Evolutionary conservation across 139 green algal genomes (phyloP).

Genomic region (Spirogloea muscicola): DNA sequence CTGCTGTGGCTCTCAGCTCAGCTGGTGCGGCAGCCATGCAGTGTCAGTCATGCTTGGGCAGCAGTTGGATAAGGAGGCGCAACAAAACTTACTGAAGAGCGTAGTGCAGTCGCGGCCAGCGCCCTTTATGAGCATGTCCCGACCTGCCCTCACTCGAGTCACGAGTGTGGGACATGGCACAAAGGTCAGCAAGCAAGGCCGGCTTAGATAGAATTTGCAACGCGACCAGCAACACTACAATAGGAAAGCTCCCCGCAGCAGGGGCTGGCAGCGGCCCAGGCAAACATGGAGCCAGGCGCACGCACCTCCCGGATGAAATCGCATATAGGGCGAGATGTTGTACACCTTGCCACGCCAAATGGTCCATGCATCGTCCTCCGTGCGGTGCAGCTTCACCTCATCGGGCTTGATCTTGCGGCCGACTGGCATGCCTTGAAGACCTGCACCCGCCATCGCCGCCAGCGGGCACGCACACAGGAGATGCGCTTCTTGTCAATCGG

Average conservation of each 20-base stretch:
- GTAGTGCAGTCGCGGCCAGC: conserved; percentile 78
- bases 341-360: conserved; percentile 87
- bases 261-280: neutral
- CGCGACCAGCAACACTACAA: neutral
- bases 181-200: too few relatives aligned
- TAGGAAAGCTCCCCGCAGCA: neutral
- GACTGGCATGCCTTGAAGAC: neutral
- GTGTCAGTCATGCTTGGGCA: too few relatives aligned
- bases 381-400: conserved; percentile 77
- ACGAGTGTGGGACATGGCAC: too few relatives aligned
- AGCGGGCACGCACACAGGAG: too few relatives aligned
- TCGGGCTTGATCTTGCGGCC: conserved; percentile 52
- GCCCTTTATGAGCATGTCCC: conserved; percentile 41
- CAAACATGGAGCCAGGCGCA: neutral
- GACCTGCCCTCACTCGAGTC: conserved; percentile 22
- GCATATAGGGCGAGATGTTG: conserved; percentile 86
- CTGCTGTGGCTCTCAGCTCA: too few relatives aligned
- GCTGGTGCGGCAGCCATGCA: too few relatives aligned
- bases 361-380: conserved; percentile 82
- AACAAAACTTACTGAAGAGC: conserved; percentile 62
- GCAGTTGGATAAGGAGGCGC: too few relatives aligned
- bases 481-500: too few relatives aligned
- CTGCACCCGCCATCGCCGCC: too few relatives aligned
- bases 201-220: too few relatives aligned
- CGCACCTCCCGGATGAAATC: conserved; percentile 83